Evolutionary conservation across 148 eudicot genomes (phyloP), one percentile per base, ranked within the genome.

Genomic region (Arctostaphylos glauca): DNA sequence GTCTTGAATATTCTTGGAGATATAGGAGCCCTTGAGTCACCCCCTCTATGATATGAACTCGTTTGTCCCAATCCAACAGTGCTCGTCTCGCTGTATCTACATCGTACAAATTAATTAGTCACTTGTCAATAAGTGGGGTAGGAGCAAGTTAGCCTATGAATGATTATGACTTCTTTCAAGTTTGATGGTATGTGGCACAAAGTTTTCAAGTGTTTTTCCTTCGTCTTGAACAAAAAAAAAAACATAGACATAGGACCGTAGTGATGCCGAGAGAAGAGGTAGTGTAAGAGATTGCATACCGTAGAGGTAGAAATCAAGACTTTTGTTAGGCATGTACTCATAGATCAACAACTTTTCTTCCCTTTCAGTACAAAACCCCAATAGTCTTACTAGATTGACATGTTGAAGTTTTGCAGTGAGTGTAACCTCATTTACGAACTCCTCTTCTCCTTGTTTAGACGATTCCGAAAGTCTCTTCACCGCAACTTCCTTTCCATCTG

Each of bases 361-460:
- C 48, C 72, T 81, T 83, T 78, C 81, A 1, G 79, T 81, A 86
- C 89, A 89, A 68, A 83, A 86, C 68, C 89, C 89, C 78, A 83
- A 70, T 47, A 89, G 76, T 81, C 78, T 83, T 38, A 86, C 86
- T 52, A 89, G 74, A 47, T 89, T 89, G 49, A 89, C 86, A 85
- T 89, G 91, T 23, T 85, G 68, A 13, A 64, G 41, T 9, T 64
- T 23, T 8, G 70, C 70, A 64, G 6, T 23, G 23, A 64, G 70
- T 38, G 1, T 23, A 0, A 64, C 70, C 38, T 64, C 70, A 3
- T 64, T 64, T 38, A 21, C 21, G 70, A 88, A 87, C 83, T 86
- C 89, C 49, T 86, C 87, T 9, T 74, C 12, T 66, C 91, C 89
- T 81, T 88, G 91, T 48, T 31, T 83, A 56, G 89, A 84, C 31